These are phyloP conservation scores for Pythium dissimile DNA, from an alignment of 352 stramenopile genomes.

Conservation along the genomic window DNA sequence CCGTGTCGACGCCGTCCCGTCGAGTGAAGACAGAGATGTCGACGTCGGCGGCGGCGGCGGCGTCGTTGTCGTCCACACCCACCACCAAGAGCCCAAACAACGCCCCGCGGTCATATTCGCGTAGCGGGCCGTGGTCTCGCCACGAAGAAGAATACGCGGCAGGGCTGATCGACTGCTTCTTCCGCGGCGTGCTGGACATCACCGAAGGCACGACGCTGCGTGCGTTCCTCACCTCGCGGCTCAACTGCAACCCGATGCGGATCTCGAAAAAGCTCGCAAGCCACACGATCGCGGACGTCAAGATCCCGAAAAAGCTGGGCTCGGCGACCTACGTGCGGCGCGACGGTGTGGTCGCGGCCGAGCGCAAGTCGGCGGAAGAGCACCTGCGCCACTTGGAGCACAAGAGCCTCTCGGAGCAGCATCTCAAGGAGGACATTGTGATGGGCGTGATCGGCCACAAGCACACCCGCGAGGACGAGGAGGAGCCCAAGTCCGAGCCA, in stretches of 20 bases:
- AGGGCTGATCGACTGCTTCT: conserved; percentile 62
- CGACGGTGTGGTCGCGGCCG: conserved; percentile 26
- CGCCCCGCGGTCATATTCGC: conserved; percentile 29
- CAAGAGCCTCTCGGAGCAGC: conserved; percentile 15
- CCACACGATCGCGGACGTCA: conserved; percentile 57
- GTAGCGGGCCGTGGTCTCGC: conserved; percentile 61
- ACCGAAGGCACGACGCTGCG: conserved; percentile 62
- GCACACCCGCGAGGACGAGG: conserved; percentile 11
- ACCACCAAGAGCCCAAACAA: conserved; percentile 17
- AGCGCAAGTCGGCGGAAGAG: conserved; percentile 37
- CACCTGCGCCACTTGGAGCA: conserved; percentile 35
- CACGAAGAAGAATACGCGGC: conserved; percentile 70
- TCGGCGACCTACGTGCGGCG: conserved; percentile 58
- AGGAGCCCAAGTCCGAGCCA: background rate
- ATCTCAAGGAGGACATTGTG: conserved; percentile 14
- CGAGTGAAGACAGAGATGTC: conserved; percentile 10
- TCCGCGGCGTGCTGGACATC: conserved; percentile 59
- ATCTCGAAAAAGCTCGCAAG: conserved; percentile 79
- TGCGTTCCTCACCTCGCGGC: conserved; percentile 50
- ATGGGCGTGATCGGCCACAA: conserved; percentile 19
- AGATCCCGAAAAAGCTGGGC: conserved; percentile 71
- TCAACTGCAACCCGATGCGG: conserved; percentile 74
- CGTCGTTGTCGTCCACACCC: background rate
- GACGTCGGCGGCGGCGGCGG: no score
- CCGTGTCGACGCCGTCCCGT: conserved; percentile 11